Percentiles rank a stretch among this genome's conserved stretches.
Evolutionary conservation across 768 basidiomycete species (phyloP).

Genomic region (Termitomyces heimii): DNA sequence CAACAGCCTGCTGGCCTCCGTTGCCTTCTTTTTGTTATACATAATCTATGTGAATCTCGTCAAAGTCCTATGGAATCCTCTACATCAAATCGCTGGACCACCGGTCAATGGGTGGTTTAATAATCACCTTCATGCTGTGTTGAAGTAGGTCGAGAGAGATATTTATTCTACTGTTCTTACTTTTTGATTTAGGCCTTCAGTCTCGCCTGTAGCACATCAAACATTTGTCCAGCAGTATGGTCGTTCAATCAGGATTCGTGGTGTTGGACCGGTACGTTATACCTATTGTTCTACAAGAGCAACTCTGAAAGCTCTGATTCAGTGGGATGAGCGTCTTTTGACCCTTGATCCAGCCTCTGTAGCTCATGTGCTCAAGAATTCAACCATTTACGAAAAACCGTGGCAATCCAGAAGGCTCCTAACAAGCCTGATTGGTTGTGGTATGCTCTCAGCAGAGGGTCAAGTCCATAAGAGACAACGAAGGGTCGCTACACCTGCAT

Average conservation of each 20-base stretch:
- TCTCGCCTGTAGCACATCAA: slow-evolving; percentile 50
- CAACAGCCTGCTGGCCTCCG: slow-evolving; percentile 3
- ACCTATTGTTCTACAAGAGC: not conserved
- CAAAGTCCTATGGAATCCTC: slow-evolving; percentile 34
- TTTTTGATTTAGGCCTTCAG: slow-evolving; percentile 33
- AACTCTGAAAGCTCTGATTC: not conserved
- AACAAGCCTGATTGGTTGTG: slow-evolving; percentile 73
- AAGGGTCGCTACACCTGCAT: slow-evolving; percentile 70
- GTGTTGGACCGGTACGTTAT: slow-evolving; percentile 57
- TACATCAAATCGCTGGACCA: slow-evolving; percentile 58
- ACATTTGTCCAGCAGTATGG: slow-evolving; percentile 55
- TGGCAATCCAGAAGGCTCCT: slow-evolving; percentile 74
- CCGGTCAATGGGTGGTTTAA: slow-evolving; percentile 41
- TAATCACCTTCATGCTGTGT: slow-evolving; percentile 47
- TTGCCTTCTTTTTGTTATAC: slow-evolving; percentile 14
- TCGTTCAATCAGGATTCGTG: slow-evolving; percentile 62
- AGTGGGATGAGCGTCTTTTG: slow-evolving; percentile 79
- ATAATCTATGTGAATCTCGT: slow-evolving; percentile 25
- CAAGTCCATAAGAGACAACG: slow-evolving; percentile 75
- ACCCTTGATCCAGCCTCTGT: slow-evolving; percentile 78
- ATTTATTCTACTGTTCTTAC: not conserved
- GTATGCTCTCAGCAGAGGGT: slow-evolving; percentile 78
- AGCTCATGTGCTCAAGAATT: slow-evolving; percentile 66
- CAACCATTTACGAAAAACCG: slow-evolving; percentile 77
- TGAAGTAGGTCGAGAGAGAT: slow-evolving; percentile 42